Percentiles rank a stretch among this genome's conserved stretches.
Conservation (phyloP, 2,329 filamentous ascomycete species). For the Cladophialophora bantiana region DNA sequence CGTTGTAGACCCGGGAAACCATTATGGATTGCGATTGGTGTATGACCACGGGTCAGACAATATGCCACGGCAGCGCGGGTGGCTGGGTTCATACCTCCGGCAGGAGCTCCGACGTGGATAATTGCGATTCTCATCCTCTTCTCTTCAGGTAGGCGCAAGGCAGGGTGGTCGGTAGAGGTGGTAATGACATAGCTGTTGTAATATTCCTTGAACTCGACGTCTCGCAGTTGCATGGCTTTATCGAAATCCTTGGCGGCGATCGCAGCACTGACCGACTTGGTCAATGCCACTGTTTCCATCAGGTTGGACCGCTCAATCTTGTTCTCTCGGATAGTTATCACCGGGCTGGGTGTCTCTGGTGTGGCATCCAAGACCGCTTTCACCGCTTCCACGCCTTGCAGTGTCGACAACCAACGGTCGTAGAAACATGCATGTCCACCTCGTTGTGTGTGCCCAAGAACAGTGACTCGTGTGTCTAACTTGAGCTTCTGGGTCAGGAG, state of each 20-base stretch:
- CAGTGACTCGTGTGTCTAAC: constrained; percentile 92
- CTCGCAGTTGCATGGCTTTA: constrained; percentile 83
- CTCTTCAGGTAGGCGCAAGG: constrained; percentile 70
- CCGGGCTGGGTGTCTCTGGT: constrained; percentile 86
- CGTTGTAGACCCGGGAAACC: constrained; percentile 93
- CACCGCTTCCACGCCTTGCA: constrained; percentile 94
- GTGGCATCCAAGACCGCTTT: constrained; percentile 88
- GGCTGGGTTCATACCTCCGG: constrained; percentile 97
- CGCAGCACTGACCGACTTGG: constrained; percentile 80
- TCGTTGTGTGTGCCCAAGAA: constrained; percentile 95
- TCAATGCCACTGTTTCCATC: constrained; percentile 85
- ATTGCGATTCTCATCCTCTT: constrained; percentile 94
- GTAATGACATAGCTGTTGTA: constrained; percentile 90
- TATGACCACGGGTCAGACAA: constrained; percentile 90
- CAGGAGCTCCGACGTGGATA: constrained; percentile 94
- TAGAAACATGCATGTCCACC: constrained; percentile 92
- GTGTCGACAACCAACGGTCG: constrained; percentile 88
- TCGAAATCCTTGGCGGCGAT: constrained; percentile 88
- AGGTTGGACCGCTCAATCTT: constrained; percentile 92
- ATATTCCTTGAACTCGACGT: constrained; percentile 93
- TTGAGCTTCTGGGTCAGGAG: constrained; percentile 81
- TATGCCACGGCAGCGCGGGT: constrained; percentile 92
- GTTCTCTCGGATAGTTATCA: constrained; percentile 97
- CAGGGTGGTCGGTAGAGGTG: constrained; percentile 77
- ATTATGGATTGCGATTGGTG: constrained; percentile 91